Evolutionary conservation across 1,284 basidiomycete species (phyloP), one percentile per base, ranked within the genome.

Genomic region (Vanrija humicola): DNA sequence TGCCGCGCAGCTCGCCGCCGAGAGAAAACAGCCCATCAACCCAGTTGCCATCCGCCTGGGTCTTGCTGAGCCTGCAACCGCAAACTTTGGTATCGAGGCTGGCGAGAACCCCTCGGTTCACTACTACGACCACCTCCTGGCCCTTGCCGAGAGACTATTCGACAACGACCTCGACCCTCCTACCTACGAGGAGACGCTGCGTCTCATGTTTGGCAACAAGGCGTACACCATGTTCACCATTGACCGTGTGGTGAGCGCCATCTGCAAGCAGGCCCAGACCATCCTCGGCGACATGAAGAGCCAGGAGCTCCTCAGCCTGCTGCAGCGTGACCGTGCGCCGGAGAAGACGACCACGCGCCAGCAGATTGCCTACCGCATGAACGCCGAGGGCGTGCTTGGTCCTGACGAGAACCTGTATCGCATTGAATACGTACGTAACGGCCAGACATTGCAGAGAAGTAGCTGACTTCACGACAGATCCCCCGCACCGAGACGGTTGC

Each of bases 171-270:
- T 98, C 60, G 95, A 98, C 75, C 88, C 88, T 68, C 79, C 82
- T 28, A 85, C 86, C 18, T 98, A 92, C 69, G 96, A 98, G 74
- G 95, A 98, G 73, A 89, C 91, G 66, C 86, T 96, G 82, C 81
- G 96, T 57, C 91, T 90, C 84, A 94, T 98, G 82, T 98, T 95
- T 79, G 90, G 92, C 34, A 94, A 87, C 63, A 89, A 92, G 81
- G 93, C 92, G 65, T 95, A 90, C 74, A 87, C 87, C 68, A 84
- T 90, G 68, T 96, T 95, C 72, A 96, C 93, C 0, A 78, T 96
- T n/a, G 93, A 97, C 78, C 92, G 95, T 74, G 81, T 95, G 48
- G 84, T 95, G 52, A 88, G 87, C 3, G 82, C 84, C n/a, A 82
- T 91, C 66, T 86, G 91, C 77, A 96, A 89, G 74, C 92, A 88